Percentiles rank a stretch among this genome's conserved stretches.
Conservation (phyloP, 2,329 filamentous ascomycete species). For the Paraphoma chrysanthemicola region DNA sequence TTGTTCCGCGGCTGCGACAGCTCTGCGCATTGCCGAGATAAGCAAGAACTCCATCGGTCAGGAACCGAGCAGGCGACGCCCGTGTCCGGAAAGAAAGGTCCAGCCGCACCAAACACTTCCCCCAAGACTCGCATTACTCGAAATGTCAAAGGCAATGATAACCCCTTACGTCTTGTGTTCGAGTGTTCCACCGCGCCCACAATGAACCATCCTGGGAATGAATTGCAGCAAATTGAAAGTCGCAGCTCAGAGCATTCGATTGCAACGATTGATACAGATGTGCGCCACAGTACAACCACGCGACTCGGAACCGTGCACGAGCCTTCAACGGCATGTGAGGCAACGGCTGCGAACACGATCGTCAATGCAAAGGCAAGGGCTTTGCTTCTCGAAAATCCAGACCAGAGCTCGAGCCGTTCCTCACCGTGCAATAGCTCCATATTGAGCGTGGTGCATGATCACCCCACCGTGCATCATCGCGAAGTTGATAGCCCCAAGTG, state of each 20-base stretch:
- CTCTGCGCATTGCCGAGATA: too few species aligned
- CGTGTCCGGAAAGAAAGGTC: conserved; percentile 1
- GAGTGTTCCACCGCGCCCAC: conserved; percentile 11
- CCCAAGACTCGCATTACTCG: conserved; percentile 25
- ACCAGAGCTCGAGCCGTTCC: conserved; percentile 28
- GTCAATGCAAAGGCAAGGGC: conserved; percentile 39
- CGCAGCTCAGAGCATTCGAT: conserved; percentile 2
- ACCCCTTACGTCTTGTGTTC: conserved; percentile 29
- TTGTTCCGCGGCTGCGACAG: too few species aligned
- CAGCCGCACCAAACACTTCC: conserved; percentile 3
- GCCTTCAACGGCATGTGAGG: conserved; percentile 5
- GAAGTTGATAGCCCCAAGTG: conserved; percentile 20
- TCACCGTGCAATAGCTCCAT: conserved; percentile 11
- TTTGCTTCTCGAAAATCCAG: conserved; percentile 27
- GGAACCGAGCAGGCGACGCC: background rate
- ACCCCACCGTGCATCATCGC: conserved; percentile 12
- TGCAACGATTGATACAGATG: conserved; percentile 18
- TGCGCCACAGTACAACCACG: conserved; percentile 12
- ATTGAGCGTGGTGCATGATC: conserved; percentile 22
- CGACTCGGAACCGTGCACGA: conserved; percentile 9
- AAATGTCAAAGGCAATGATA: conserved; percentile 14
- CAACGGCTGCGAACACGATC: conserved; percentile 14
- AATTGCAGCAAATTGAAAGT: conserved; percentile 11
- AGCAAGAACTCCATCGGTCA: too few species aligned
- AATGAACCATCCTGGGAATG: conserved; percentile 5